Percentiles rank a stretch among this genome's conserved stretches.
Evolutionary conservation across 768 basidiomycete genomes (phyloP).

Genomic region (Leccinum rimulosum): DNA sequence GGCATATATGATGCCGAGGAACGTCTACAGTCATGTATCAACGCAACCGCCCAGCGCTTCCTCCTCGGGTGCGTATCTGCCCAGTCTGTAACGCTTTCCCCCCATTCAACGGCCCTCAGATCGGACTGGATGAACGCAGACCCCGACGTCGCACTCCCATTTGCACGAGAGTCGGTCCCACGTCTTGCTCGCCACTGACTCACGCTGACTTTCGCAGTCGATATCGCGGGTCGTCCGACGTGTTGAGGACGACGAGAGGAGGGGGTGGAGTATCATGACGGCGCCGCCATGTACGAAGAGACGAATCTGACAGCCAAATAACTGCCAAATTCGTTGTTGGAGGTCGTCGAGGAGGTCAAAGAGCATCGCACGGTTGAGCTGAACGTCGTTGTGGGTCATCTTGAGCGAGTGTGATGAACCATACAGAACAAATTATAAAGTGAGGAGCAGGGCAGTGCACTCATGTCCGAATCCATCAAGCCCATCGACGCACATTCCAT

Average conservation of each 20-base stretch:
- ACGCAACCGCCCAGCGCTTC: conserved; percentile 49
- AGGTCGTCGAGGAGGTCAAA: conserved; percentile 48
- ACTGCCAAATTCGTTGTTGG: conserved; percentile 43
- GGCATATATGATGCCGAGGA: conserved; percentile 52
- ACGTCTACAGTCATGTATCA: conserved; percentile 55
- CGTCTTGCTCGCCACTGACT: neutral
- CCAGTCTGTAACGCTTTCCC: neutral
- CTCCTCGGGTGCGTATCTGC: conserved; percentile 39
- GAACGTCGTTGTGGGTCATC: conserved; percentile 35
- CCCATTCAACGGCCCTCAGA: conserved; percentile 11
- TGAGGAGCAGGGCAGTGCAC: neutral
- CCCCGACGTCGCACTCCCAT: conserved; percentile 68
- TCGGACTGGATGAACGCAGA: conserved; percentile 78
- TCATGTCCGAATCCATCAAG: conserved; percentile 31
- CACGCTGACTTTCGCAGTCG: conserved; percentile 18
- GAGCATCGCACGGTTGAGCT: conserved; percentile 36
- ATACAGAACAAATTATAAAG: neutral
- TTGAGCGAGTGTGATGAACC: conserved; percentile 4
- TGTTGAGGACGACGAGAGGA: conserved; percentile 36
- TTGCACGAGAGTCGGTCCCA: conserved; percentile 54
- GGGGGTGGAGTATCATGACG: conserved; percentile 66
- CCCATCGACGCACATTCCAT: conserved; percentile 76
- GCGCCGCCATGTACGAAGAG: conserved; percentile 73
- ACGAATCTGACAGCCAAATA: conserved; percentile 52
- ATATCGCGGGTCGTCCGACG: conserved; percentile 62